Base-by-base conservation (phyloP, 1,284 basidiomycete species). In the Cryptococcus jaspeensis region DNA sequence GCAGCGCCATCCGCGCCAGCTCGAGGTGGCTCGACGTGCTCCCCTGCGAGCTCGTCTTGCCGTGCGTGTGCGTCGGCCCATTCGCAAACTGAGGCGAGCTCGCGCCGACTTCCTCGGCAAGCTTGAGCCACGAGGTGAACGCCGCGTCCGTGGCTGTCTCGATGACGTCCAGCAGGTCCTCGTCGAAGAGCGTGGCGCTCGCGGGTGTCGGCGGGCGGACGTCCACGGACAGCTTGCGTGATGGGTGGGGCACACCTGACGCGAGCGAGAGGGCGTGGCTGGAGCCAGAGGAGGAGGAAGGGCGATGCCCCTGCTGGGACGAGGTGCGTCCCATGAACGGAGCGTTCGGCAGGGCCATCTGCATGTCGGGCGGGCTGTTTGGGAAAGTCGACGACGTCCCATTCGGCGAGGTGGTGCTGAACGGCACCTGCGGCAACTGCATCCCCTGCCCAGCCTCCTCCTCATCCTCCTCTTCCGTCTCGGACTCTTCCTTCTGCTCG, bases 91-190 rank as follows among this genome's bases (percentile, higher is more conserved):
- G 53, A 22, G 70, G 65, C 9, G 66, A 56, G 12, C 67, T 65
- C 6, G 71, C 71, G 15, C 73, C 73, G 18, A 81, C 65, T 53
- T 79, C 77, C 57, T 80, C 78, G 23, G 79, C 75, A 8, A 81
- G 67, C 56, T 78, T 72, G 13, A 78, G 66, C 75, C 80, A 81
- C 3, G 79, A 79, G 2, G 73, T 76, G 49, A 77, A 74, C 1
- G 79, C 80, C 25, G 77, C 72, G 16, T 78, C 74, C 2, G 78
- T 78, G 0, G 80, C 80, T 15, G 74, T 73, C 49, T 80, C 80
- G 9, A 80, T 74, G 43, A 78, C 75, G 47, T 80, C 78, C 9
- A 81, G 61, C 36, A 81, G 70, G 49, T 78, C 78, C 32, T 79
- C 78, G 60, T 81, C 79, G 46, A 74, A 74, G 18, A 77, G 64